Evolutionary conservation across 164 flowering plant species (phyloP).

Genomic region (Vitis labrusca): DNA sequence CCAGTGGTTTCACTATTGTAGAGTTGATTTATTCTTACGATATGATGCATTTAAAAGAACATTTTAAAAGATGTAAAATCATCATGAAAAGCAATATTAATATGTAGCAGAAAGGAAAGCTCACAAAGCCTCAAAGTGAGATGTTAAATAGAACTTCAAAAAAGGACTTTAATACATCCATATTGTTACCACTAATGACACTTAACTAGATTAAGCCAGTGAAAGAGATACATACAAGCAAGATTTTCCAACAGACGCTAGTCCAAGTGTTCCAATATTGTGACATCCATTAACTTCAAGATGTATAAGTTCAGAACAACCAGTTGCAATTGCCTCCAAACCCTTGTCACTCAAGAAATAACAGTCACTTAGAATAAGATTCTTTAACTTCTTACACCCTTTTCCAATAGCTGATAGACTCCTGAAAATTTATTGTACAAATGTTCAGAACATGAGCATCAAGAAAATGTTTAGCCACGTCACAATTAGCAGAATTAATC

Average conservation of each 20-base stretch:
- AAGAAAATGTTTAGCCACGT: background rate
- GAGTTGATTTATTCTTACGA: too few relatives aligned
- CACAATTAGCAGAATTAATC: background rate
- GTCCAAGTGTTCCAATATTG: conserved; percentile 75
- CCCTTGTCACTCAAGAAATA: conserved; percentile 75
- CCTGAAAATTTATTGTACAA: conserved; percentile 43
- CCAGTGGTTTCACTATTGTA: background rate
- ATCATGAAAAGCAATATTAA: background rate
- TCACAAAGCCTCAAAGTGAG: background rate
- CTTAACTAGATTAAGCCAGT: background rate
- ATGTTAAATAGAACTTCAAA: too few relatives aligned
- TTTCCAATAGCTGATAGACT: conserved; percentile 72
- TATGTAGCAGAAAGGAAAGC: background rate
- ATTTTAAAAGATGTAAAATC: background rate
- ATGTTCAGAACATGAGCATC: background rate
- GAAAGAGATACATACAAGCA: conserved; percentile 53
- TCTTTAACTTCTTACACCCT: conserved; percentile 80
- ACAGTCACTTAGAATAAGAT: conserved; percentile 81
- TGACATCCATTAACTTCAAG: conserved; percentile 96
- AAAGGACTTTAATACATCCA: background rate
- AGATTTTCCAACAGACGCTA: conserved; percentile 77
- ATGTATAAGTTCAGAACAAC: conserved; percentile 77
- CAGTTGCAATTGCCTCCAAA: conserved; percentile 75
- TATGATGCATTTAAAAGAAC: background rate
- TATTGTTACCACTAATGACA: background rate